These are phyloP conservation scores for Leishmania aethiopica DNA, from an alignment of 208 protist genomes.

Conservation along the genomic window DNA sequence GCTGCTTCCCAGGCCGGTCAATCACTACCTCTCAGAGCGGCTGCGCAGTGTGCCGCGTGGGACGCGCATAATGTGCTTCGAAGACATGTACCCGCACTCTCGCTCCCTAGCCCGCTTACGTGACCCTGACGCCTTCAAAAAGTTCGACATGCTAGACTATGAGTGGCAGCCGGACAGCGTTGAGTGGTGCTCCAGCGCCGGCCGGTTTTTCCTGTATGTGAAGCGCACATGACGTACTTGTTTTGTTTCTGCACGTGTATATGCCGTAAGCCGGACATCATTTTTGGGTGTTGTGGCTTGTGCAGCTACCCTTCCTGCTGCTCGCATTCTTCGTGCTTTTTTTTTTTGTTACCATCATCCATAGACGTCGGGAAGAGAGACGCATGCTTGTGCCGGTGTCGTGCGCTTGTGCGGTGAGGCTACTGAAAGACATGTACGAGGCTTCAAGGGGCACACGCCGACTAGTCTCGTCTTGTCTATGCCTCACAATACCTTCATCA, in stretches of 20 bases:
- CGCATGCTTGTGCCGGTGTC: not conserved
- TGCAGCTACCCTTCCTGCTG: not conserved
- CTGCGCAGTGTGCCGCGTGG: conserved; percentile 52
- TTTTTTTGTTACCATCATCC: not conserved
- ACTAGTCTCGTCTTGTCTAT: not conserved
- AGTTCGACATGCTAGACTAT: conserved; percentile 77
- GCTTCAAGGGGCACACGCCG: not conserved
- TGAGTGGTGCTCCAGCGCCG: conserved; percentile 71
- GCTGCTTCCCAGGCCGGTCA: conserved; percentile 65
- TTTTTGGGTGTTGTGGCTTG: not conserved
- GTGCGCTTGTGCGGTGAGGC: not conserved
- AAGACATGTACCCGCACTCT: conserved; percentile 79
- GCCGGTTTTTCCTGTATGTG: conserved; percentile 64
- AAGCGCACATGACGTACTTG: conserved; percentile 15
- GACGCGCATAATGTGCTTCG: conserved; percentile 77
- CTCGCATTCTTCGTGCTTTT: not conserved
- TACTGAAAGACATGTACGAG: not conserved
- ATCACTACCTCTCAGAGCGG: conserved; percentile 76
- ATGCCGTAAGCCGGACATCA: not conserved
- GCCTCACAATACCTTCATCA: not conserved
- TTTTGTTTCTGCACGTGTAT: conserved; percentile 6
- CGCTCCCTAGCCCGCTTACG: conserved; percentile 56
- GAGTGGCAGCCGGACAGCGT: conserved; percentile 70
- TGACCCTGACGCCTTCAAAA: conserved; percentile 78
- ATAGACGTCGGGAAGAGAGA: not conserved